Conservation (phyloP, 495 filamentous ascomycete species). For the Tuber indicum region DNA sequence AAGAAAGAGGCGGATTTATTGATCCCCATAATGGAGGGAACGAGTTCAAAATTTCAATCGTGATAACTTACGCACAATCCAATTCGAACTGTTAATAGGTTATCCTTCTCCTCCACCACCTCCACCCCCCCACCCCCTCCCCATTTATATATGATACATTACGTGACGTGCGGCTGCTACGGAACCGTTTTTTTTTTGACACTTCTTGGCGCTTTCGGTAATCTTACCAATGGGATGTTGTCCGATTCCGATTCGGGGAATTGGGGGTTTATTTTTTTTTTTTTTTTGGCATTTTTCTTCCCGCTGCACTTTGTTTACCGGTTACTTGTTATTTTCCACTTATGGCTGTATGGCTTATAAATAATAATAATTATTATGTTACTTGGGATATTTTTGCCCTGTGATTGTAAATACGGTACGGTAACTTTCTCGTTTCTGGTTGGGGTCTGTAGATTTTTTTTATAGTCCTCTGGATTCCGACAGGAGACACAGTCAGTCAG, state of each 20-base stretch:
- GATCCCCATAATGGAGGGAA: background rate
- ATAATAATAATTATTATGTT: background rate
- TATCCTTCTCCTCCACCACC: background rate
- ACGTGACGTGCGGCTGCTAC: constrained; percentile 4
- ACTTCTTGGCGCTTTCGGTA: constrained; percentile 3
- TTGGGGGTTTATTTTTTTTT: background rate
- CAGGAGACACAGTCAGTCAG: background rate
- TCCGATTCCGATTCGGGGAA: constrained; percentile 1
- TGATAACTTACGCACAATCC: background rate
- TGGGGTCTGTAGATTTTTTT: background rate
- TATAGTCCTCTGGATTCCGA: background rate
- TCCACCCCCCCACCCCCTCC: too few species aligned
- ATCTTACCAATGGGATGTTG: background rate
- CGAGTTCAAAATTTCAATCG: background rate
- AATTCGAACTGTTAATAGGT: background rate
- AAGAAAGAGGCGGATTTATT: background rate
- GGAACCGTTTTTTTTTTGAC: background rate
- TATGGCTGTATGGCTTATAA: background rate
- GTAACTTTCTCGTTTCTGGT: background rate
- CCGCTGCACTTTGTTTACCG: background rate
- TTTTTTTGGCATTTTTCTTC: background rate
- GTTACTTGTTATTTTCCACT: background rate
- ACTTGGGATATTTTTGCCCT: background rate
- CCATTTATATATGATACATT: background rate
- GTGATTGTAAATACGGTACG: background rate